Base-by-base conservation (phyloP, 768 basidiomycete genomes). In the Gautieria morchelliformis region DNA sequence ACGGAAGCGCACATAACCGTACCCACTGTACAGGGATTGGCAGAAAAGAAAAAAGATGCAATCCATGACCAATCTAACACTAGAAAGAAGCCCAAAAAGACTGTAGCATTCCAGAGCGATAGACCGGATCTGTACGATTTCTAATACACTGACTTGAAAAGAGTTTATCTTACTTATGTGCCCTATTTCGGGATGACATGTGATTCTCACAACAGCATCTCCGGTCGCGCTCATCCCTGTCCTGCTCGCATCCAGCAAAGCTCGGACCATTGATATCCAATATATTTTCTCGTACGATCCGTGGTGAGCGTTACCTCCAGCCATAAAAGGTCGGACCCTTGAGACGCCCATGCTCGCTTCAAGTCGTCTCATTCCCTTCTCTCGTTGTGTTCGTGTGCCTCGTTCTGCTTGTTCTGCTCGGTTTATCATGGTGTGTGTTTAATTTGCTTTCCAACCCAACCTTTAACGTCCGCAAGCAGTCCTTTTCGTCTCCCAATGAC, bases 121-220 rank as follows among this genome's bases (percentile, higher is more conserved):
- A 72, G 74, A 58, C 82, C 81, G 32, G 87, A 88, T 60, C 61
- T 89, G 69, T 89, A 88, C 66, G 87, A 86, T 64, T 88, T 87
- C 67, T 88, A 20, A 40, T 27, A 27, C 5, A 27, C 27, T 27
- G 27, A 27, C 27, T 2, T 27, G 27, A 27, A 27, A 27, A 27
- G 27, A 5, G 27, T n/a, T n/a, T n/a, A n/a, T n/a, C n/a, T n/a
- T n/a, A n/a, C n/a, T n/a, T n/a, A n/a, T n/a, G n/a, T n/a, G n/a
- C 27, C 27, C 27, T 27, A 27, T 27, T 27, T 5, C 27, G 27
- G 5, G 27, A n/a, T n/a, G 27, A 27, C 5, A 5, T 27, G 27
- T 27, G 27, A 27, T 27, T 27, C 27, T 27, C 27, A 27, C 27
- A 3, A 27, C 27, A 27, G 3, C 27, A 27, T 27, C 27, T 27